Evolutionary conservation across 257 asterid genomes (phyloP), one percentile per base, ranked within the genome.

Genomic region (Nyctanthes arbortristis): DNA sequence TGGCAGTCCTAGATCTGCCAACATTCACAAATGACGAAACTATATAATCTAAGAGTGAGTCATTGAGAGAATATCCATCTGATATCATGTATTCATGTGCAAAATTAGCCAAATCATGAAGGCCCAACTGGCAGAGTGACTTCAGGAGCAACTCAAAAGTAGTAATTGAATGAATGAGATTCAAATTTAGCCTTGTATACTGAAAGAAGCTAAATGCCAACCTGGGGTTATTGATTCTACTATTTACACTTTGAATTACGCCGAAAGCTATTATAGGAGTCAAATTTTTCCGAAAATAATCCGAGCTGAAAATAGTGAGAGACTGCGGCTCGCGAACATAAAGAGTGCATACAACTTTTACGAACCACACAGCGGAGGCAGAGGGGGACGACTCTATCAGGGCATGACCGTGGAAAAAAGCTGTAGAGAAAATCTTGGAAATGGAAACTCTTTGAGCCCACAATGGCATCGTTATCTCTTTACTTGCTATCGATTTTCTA

Each of bases 281-380:
- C 84, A 91, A 80, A 66, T 79, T 75, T 61, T 70, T 74, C 18
- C 94, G 86, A 54, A 93, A 89, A 81, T 84, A 91, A 78, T 86
- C 89, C 7, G 87, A 79, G 47, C 57, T 66, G 18, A 87, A 76
- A 37, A 86, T 25, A 57, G 78, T 39, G 40, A 87, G 82, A 74
- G 85, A 78, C 35, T 63, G 78, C 7, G 84, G 68, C 77, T 36
- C 74, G 49, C 76, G 84, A 83, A 83, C 57, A 76, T 91, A 89
- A 73, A 94, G 87, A 35, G 96, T 85, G 80, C 86, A 89, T 20
- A 91, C 84, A 32, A 87, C 95, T 80, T 94, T 93, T 62, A 79
- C 39, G 85, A 89, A 93, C 98, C 98, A 93, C 58, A 76, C 49
- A 29, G 89, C 55, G 37, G 86, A 74, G 7, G 81, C 49, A 54